A percentile compares a stretch with the other conserved stretches of the same genome.
These are phyloP conservation scores for Calonectria crousiana DNA, from an alignment of 2,329 filamentous ascomycete genomes.

Conservation along the genomic window DNA sequence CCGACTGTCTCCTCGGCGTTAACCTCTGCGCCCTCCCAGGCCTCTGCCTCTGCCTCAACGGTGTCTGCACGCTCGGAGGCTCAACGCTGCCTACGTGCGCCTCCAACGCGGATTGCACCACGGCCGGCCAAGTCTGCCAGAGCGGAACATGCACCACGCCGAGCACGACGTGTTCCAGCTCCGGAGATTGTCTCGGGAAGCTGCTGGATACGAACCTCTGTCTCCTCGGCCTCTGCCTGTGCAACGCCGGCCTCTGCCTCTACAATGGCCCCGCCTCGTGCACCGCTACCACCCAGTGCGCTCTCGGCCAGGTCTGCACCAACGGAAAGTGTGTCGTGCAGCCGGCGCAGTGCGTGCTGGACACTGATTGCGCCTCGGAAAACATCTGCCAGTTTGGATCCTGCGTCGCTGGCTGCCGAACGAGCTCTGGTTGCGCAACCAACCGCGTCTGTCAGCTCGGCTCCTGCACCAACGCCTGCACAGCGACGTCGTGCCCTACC, in stretches of 20 bases:
- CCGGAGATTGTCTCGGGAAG: slow-evolving; percentile 10
- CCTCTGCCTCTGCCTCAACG: slow-evolving; percentile 30
- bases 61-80: slow-evolving; percentile 24
- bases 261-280: slow-evolving; percentile 21
- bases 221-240: slow-evolving; percentile 19
- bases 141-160: slow-evolving; percentile 16
- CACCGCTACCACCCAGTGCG: not conserved
- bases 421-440: slow-evolving; percentile 6
- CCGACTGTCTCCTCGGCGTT: slow-evolving; percentile 20
- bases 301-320: not conserved
- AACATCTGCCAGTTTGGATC: slow-evolving; percentile 25
- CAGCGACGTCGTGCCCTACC: not conserved
- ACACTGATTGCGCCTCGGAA: not conserved
- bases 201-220: not conserved
- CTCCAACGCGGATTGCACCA: not conserved
- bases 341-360: slow-evolving; percentile 2
- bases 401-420: slow-evolving; percentile 20
- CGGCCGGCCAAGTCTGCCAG: slow-evolving; percentile 21
- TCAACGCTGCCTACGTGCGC: slow-evolving; percentile 14
- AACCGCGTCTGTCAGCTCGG: slow-evolving; percentile 18
- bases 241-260: slow-evolving; percentile 6
- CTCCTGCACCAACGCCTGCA: slow-evolving; percentile 1
- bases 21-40: slow-evolving; percentile 26
- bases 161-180: not conserved
- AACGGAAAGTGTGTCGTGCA: not conserved